Conservation (phyloP, 305 asterid species). For the Striga hermonthica region DNA sequence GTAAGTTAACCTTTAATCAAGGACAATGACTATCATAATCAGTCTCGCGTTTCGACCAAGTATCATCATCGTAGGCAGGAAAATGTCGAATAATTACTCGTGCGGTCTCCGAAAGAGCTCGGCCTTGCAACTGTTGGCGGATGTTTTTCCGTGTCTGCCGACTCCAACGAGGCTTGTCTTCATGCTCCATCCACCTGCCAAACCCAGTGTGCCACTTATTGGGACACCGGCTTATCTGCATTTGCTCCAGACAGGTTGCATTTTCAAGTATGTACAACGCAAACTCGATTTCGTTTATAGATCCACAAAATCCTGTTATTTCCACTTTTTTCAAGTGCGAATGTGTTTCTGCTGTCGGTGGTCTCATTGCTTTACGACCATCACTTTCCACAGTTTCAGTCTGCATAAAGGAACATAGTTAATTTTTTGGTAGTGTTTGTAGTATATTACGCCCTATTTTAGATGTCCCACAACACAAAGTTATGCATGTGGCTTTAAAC, state of each 20-base stretch:
- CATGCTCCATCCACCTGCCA: no score
- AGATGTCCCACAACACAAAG: no score
- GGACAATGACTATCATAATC: no score
- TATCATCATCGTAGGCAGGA: not conserved
- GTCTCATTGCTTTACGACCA: no score
- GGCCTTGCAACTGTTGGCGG: not conserved
- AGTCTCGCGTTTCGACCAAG: not conserved
- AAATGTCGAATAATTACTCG: not conserved
- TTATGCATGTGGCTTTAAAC: no score
- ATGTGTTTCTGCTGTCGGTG: no score
- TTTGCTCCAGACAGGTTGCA: constrained; percentile 13
- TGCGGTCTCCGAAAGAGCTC: constrained; percentile 10
- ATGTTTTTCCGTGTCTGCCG: not conserved
- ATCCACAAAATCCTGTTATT: not conserved
- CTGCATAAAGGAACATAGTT: no score
- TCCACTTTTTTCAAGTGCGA: not conserved
- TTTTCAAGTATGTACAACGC: constrained; percentile 16
- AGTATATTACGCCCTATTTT: no score
- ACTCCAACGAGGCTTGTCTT: not conserved
- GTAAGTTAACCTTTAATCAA: no score
- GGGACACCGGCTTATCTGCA: not conserved
- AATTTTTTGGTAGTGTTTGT: no score
- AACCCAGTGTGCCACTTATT: not conserved
- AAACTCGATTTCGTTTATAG: not conserved
- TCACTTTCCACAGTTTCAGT: no score